These are phyloP conservation scores for Coniosporium apollinis DNA, from an alignment of 495 filamentous ascomycete species.

Conservation along the genomic window DNA sequence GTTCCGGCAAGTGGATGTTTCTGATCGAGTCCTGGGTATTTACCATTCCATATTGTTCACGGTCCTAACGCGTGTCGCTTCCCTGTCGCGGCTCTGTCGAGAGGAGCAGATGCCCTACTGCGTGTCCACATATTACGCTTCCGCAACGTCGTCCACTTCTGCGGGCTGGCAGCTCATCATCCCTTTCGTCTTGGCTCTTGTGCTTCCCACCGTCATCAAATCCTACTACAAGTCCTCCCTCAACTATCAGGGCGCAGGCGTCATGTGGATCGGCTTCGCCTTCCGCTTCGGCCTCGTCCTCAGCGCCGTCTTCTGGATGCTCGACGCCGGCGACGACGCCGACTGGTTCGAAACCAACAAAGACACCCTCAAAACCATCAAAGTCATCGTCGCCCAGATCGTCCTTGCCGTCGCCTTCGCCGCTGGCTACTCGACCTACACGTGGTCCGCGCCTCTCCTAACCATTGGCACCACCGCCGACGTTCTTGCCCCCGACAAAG, in stretches of 20 bases:
- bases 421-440: conserved; percentile 29
- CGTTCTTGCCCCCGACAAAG: conserved; percentile 9
- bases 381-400: conserved; percentile 57
- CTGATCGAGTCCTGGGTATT: conserved; percentile 53
- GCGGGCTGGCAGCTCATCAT: conserved; percentile 78
- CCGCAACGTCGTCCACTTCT: conserved; percentile 78
- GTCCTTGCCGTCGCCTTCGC: conserved; percentile 50
- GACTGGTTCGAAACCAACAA: conserved; percentile 54
- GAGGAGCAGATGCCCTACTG: conserved; percentile 98
- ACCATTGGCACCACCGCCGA: conserved; percentile 6
- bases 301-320: conserved; percentile 66
- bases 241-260: conserved; percentile 72
- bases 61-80: conserved; percentile 62
- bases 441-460: conserved; percentile 17
- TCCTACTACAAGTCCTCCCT: conserved; percentile 58
- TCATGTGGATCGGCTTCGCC: conserved; percentile 64
- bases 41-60: conserved; percentile 78
- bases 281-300: conserved; percentile 63
- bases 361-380: conserved; percentile 51
- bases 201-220: conserved; percentile 63
- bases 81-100: conserved; percentile 81
- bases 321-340: conserved; percentile 82
- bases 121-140: conserved; percentile 88
- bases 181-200: conserved; percentile 53
- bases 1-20: conserved; percentile 42